Base-by-base conservation (phyloP, 768 basidiomycete species). In the Tylopilus sp. region DNA sequence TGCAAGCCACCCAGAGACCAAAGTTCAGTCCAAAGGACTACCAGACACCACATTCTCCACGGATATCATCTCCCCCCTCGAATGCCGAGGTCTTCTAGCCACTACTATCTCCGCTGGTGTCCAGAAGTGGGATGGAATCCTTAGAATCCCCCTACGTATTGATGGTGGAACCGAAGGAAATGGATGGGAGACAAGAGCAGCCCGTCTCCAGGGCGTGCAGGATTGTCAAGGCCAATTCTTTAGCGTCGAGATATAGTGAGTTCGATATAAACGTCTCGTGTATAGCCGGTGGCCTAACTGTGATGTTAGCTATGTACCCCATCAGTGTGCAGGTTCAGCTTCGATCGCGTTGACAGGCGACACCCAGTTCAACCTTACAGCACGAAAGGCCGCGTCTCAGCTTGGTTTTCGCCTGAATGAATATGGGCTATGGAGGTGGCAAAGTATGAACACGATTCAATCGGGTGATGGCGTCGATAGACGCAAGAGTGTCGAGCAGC, bases 361-460 rank as follows among this genome's bases (percentile, higher is more conserved):
- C 60, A 37, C 44, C 0, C 72, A 74, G 24, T 84, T 85, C 62
- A 66, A 70, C 37, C 67, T 71, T 45, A 68, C 76, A 37, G 54
- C 81, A 2, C 72, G 73, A 29, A 62, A 57, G 21, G 69, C 71
- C 34, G 87, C 86, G 0, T 48, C 60, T 7, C 71, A 68, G 40
- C 59, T 73, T 3, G 79, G 78, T 16, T 58, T 85, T 60, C 71
- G 76, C 30, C 72, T 88, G 26, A 79, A 85, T 57, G 82, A 84
- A 57, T 79, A 74, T 56, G 87, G 86, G 13, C 69, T 88, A 4
- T 88, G 87, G 87, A 72, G 68, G 45, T 85, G 83, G 81, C 69
- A 67, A 36, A 51, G 25, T 4, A 42, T 25, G 14, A 19, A 38
- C 10, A 9, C 19, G 25, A 42, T 36, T 14, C 4, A 43, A 7